Evolutionary conservation across 148 eudicot species (phyloP).

Genomic region (Chenopodium suecicum): DNA sequence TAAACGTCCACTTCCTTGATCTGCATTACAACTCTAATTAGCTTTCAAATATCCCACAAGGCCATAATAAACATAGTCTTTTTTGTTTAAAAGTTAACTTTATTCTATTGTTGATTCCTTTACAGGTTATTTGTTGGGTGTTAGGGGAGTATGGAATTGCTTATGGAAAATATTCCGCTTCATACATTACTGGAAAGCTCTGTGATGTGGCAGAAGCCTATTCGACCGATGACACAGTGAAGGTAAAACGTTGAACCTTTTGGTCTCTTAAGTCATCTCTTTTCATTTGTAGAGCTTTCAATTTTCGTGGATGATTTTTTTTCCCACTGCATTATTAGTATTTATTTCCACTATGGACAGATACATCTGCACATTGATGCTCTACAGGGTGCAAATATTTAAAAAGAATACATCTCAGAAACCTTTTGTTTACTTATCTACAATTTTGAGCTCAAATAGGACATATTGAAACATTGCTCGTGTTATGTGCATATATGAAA

Average conservation of each 20-base stretch:
- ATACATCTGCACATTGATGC: not conserved
- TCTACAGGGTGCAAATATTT: not conserved
- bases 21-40: not conserved
- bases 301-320: not conserved
- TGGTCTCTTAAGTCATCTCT: slow-evolving; percentile 1
- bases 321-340: not conserved
- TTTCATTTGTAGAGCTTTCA: not conserved
- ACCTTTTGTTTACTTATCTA: not conserved
- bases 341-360: not conserved
- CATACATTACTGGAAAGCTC: slow-evolving; percentile 83
- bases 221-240: slow-evolving; percentile 88
- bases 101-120: not conserved
- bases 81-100: not conserved
- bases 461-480: not conserved
- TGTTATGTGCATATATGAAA: not conserved
- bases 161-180: slow-evolving; percentile 89
- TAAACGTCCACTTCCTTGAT: not conserved
- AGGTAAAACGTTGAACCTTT: slow-evolving; percentile 40
- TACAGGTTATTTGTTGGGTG: slow-evolving; percentile 96
- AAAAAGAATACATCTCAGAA: not conserved
- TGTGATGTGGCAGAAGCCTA: slow-evolving; percentile 96
- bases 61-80: not conserved
- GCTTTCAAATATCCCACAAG: not conserved
- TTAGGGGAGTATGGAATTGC: slow-evolving; percentile 98
- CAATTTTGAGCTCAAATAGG: not conserved